A percentile compares a stretch with the other conserved stretches of the same genome.
Evolutionary conservation across 306 rosid genomes (phyloP).

Genomic region (Myrica gale): DNA sequence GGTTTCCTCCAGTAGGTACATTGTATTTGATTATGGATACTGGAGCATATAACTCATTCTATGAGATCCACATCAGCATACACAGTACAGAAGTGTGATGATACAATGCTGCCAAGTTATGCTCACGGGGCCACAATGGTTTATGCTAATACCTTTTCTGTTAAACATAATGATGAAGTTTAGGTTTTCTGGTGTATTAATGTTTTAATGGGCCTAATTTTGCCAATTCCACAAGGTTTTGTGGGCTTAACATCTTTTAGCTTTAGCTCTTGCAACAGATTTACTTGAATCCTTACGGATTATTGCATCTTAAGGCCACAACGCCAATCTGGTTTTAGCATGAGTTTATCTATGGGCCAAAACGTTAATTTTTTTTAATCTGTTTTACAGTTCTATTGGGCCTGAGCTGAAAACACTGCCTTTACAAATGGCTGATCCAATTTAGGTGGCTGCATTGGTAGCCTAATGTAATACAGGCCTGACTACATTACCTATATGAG

Average conservation of each 20-base stretch:
- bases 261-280: background rate
- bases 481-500: background rate
- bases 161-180: background rate
- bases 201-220: background rate
- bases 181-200: background rate
- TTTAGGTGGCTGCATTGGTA: background rate
- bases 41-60: background rate
- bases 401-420: background rate
- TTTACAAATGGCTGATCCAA: background rate
- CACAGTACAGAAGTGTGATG: background rate
- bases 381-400: background rate
- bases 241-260: background rate
- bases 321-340: background rate
- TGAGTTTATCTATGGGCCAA: background rate
- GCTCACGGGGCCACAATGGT: background rate
- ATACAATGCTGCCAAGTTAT: background rate
- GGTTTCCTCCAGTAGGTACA: background rate
- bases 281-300: background rate
- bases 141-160: background rate
- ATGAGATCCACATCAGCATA: background rate
- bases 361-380: background rate
- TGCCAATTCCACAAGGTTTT: background rate
- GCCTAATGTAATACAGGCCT: background rate
- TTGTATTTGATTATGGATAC: background rate
- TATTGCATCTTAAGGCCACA: background rate